These are phyloP conservation scores for Cladosporium sp. DNA, from an alignment of 2,329 filamentous ascomycete genomes.

Conservation along the genomic window DNA sequence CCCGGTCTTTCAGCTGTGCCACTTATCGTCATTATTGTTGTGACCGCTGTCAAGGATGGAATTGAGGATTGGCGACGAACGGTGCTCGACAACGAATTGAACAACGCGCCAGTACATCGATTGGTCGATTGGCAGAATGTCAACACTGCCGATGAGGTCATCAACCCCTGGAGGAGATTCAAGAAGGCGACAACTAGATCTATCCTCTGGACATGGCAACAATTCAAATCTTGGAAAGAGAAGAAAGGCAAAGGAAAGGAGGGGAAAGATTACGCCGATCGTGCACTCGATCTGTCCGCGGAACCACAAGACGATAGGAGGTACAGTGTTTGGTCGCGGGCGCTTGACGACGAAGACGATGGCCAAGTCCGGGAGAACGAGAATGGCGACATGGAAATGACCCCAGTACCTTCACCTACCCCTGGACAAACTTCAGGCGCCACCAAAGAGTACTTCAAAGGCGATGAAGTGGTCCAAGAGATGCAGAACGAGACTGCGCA, in stretches of 20 bases:
- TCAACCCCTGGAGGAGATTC: slow-evolving; percentile 79
- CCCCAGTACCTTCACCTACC: slow-evolving; percentile 79
- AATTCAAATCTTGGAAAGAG: slow-evolving; percentile 40
- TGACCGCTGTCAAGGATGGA: slow-evolving; percentile 90
- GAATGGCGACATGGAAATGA: slow-evolving; percentile 83
- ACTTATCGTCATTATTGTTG: slow-evolving; percentile 82
- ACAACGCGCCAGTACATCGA: slow-evolving; percentile 92
- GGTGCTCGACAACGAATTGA: slow-evolving; percentile 84
- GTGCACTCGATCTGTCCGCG: slow-evolving; percentile 47
- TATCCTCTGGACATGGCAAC: slow-evolving; percentile 52
- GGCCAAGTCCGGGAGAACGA: slow-evolving; percentile 37
- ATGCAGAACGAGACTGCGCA: slow-evolving; percentile 18
- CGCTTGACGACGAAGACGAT: slow-evolving; percentile 36
- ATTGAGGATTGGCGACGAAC: slow-evolving; percentile 94
- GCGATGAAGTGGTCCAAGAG: slow-evolving; percentile 13
- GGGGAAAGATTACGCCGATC: slow-evolving; percentile 48
- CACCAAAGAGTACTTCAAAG: slow-evolving; percentile 31
- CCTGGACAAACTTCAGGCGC: slow-evolving; percentile 48
- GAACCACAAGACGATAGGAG: slow-evolving; percentile 43
- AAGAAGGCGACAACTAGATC: slow-evolving; percentile 79
- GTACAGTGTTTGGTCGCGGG: slow-evolving; percentile 45
- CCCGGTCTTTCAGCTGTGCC: slow-evolving; percentile 87
- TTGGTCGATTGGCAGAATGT: slow-evolving; percentile 87
- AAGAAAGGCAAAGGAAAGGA: slow-evolving; percentile 43
- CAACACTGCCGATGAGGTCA: slow-evolving; percentile 81